Evolutionary conservation across 305 asterid species (phyloP), one percentile per base, ranked within the genome.

Genomic region (Stenogyne calaminthoides): DNA sequence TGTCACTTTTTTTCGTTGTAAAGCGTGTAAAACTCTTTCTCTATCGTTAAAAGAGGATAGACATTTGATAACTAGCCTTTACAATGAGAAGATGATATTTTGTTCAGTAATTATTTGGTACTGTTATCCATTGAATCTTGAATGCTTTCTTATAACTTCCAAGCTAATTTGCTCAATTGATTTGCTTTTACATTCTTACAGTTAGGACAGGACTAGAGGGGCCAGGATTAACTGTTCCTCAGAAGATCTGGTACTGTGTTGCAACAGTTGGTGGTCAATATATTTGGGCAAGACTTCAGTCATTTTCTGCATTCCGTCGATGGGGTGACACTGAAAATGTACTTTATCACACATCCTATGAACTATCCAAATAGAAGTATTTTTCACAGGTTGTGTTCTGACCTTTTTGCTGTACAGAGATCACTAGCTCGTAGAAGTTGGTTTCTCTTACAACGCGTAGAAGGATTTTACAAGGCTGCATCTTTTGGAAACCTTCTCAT

Each of bases 261-360:
- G 98, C 99, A 5, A 87, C 92, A 71, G 98, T 91, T 58, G 98
- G 98, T 61, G 95, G 99, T 64, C 99, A 91, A 49, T 94, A 91
- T 83, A 66, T 94, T 74, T 94, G 97, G 98, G 84, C 96, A 62
- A 88, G 97, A 58, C 84, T 94, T 70, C 98, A 91, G 69, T 91
- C 99, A 0, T 91, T 94, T 87, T 94, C 98, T 69, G 97, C 99
- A 76, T 94, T 94, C 67, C 95, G 97, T 7, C 89, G 98, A 84
- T 94, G 97, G 98, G 99, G 99, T 14, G 93, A 88, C 80, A 88
- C 97, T 37, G 98, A 91, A 64, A 27, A 39, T 51, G 32, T 42
- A 54, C 71, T 55, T 70, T 34, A 14, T 39, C 59, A 20, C 20
- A 39, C 29, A 39, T 39, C 64, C 25, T 2, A 20, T 10, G 19